phyloP scores from a whole-genome alignment of 1,284 basidiomycete species.

The Heterobasidion parviporum region DNA sequence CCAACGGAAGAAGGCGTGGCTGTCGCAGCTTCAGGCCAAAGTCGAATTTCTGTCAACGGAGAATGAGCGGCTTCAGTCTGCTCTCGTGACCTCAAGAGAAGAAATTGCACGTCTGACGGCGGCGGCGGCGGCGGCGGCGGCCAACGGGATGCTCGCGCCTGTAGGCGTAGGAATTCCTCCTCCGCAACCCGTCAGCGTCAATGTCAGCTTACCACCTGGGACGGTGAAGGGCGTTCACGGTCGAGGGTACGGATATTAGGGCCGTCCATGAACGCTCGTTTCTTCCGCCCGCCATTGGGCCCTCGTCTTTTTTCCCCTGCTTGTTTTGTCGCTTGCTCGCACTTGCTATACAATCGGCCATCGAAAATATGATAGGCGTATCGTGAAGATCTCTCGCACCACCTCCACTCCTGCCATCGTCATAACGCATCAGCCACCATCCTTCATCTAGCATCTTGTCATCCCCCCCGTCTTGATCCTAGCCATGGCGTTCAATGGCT shows the following conservation, averaged over 20 bases:
- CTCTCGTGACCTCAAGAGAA: conserved; percentile 70
- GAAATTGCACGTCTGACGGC: conserved; percentile 72
- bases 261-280: too few relatives aligned
- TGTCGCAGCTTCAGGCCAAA: conserved; percentile 86
- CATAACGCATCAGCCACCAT: neutral
- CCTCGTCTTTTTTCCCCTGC: too few relatives aligned
- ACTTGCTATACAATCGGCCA: neutral
- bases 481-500: too few relatives aligned
- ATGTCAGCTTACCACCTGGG: conserved; percentile 29
- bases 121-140: conserved; percentile 43
- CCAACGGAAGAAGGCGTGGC: conserved; percentile 98
- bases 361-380: neutral
- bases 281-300: too few relatives aligned
- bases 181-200: conserved; percentile 32
- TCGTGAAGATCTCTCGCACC: neutral
- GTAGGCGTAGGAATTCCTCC: conserved; percentile 16
- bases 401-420: neutral
- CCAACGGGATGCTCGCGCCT: conserved; percentile 25
- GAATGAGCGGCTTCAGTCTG: conserved; percentile 84
- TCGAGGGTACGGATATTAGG: conserved; percentile 20
- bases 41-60: conserved; percentile 87
- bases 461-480: neutral
- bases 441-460: neutral
- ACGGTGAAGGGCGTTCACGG: conserved; percentile 18
- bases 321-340: neutral